Evolutionary conservation across 2,329 filamentous ascomycete genomes (phyloP).

Genomic region (Tothia fuscella): DNA sequence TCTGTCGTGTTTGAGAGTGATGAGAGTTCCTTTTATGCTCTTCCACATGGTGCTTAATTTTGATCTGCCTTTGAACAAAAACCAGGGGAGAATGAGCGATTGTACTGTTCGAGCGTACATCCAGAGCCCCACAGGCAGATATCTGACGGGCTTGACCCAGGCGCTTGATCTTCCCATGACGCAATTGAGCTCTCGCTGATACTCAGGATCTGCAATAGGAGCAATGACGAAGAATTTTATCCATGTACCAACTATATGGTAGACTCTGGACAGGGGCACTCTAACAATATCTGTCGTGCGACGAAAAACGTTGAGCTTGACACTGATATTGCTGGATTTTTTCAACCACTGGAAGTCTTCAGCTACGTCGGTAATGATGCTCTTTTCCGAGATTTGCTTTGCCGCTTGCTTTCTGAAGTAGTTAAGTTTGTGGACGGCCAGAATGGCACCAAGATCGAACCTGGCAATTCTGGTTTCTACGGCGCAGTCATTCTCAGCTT

Average conservation of each 20-base stretch:
- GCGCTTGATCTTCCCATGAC: conserved; percentile 26
- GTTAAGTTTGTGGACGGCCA: conserved; percentile 22
- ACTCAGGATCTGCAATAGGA: conserved; percentile 40
- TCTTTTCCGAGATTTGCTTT: conserved; percentile 4
- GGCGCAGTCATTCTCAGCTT: conserved; percentile 27
- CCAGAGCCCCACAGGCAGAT: conserved; percentile 37
- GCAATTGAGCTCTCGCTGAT: conserved; percentile 38
- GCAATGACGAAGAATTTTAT: conserved; percentile 40
- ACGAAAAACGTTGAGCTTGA: conserved; percentile 18
- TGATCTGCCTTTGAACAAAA: conserved; percentile 37
- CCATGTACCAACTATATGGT: conserved; percentile 31
- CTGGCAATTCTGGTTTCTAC: conserved; percentile 32
- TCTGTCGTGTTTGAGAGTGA: conserved; percentile 34
- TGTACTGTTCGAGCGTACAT: conserved; percentile 34
- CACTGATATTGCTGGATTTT: conserved; percentile 12
- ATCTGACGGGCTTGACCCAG: conserved; percentile 25
- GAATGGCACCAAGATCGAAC: conserved; percentile 35
- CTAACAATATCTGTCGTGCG: conserved; percentile 14
- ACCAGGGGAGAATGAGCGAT: conserved; percentile 33
- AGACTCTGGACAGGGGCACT: conserved; percentile 19
- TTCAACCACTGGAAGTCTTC: conserved; percentile 10
- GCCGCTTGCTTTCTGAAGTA: conserved; percentile 17
- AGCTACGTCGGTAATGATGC: conserved; percentile 1
- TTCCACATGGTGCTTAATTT: conserved; percentile 36
- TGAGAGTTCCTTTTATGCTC: conserved; percentile 37